These are phyloP conservation scores for Cyberlindnera japonica DNA, from an alignment of 805 yeast genomes.

Conservation along the genomic window DNA sequence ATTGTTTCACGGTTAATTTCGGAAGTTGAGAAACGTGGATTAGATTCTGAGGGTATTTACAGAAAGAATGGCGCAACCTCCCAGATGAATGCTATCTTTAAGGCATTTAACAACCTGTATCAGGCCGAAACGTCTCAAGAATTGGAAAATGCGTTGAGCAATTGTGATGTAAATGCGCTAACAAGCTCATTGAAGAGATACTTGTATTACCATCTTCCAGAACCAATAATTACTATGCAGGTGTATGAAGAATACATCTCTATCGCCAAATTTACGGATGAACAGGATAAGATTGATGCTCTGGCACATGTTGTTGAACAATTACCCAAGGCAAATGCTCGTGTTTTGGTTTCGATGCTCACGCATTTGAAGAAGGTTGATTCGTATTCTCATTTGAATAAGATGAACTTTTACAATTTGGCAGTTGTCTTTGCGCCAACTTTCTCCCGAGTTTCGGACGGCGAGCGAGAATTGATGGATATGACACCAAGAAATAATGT, in stretches of 20 bases:
- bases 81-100: conserved; percentile 33
- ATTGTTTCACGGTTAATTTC: conserved; percentile 67
- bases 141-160: conserved; percentile 36
- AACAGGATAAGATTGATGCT: conserved; percentile 31
- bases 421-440: conserved; percentile 96
- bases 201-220: conserved; percentile 68
- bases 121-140: conserved; percentile 33
- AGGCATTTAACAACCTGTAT: conserved; percentile 29
- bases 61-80: conserved; percentile 62
- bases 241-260: conserved; percentile 64
- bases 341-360: conserved; percentile 52
- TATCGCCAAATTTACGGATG: conserved; percentile 38
- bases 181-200: conserved; percentile 86
- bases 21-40: conserved; percentile 75
- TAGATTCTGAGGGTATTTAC: conserved; percentile 82
- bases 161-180: conserved; percentile 76
- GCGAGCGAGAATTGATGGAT: conserved; percentile 80
- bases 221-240: conserved; percentile 74
- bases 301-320: conserved; percentile 43
- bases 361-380: conserved; percentile 64
- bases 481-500: conserved; percentile 76
- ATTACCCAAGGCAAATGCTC: conserved; percentile 67
- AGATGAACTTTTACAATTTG: conserved; percentile 80
- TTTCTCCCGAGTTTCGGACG: conserved; percentile 69
- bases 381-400: conserved; percentile 48